A percentile compares a stretch with the other conserved stretches of the same genome.
Evolutionary conservation across 306 rosid species (phyloP).

Genomic region (Biancaea sappan): DNA sequence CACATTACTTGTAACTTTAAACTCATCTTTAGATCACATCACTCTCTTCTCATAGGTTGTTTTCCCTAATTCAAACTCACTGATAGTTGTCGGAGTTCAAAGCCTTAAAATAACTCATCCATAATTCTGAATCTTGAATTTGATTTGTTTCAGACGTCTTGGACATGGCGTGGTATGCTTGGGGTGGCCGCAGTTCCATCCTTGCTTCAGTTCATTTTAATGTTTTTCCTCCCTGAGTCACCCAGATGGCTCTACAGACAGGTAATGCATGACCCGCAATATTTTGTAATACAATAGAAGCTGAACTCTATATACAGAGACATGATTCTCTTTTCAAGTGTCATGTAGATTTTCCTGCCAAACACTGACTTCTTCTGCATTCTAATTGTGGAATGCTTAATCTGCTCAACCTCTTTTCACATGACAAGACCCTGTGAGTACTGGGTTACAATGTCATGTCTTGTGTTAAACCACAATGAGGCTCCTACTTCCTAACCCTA

Average conservation of each 20-base stretch:
- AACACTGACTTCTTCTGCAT: background rate
- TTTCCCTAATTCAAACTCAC: no score
- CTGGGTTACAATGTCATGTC: no score
- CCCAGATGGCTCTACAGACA: conserved; percentile 85
- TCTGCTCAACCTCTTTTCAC: background rate
- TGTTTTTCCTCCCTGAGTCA: conserved; percentile 84
- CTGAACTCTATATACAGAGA: no score
- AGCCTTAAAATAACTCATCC: background rate
- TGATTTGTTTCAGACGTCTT: conserved; percentile 50
- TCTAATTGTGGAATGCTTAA: background rate
- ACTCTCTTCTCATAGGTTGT: no score
- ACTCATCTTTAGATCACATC: background rate
- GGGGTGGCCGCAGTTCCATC: conserved; percentile 83
- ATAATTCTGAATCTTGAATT: conserved; percentile 5
- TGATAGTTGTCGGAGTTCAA: background rate
- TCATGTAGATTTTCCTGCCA: background rate
- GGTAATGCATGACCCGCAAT: conserved; percentile 44
- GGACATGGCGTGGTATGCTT: conserved; percentile 94
- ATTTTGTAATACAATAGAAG: no score
- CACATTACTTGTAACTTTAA: background rate
- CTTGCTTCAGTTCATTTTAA: conserved; percentile 59
- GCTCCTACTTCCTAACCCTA: background rate
- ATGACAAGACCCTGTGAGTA: no score
- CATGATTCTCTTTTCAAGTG: no score
- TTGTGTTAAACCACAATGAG: background rate